A percentile compares a stretch with the other conserved stretches of the same genome.
Evolutionary conservation across 331 rosid species (phyloP).

Genomic region (Acacia concinna): DNA sequence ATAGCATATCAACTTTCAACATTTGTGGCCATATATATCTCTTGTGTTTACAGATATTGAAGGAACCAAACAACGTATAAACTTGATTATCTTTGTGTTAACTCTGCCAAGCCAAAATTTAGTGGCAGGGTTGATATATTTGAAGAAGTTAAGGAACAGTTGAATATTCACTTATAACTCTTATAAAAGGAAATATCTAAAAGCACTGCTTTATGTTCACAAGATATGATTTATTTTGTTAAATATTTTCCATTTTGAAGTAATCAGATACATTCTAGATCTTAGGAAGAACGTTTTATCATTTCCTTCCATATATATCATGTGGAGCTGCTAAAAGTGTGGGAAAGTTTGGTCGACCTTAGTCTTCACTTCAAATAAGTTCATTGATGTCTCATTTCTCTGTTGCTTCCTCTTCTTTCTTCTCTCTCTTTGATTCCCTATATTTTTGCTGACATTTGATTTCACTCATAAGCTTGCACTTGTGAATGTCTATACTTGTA

Average conservation of each 20-base stretch:
- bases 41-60: background rate
- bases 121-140: no score
- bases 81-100: background rate
- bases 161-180: background rate
- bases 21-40: background rate
- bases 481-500: slow-evolving; percentile 74
- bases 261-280: background rate
- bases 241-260: background rate
- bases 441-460: slow-evolving; percentile 26
- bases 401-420: background rate
- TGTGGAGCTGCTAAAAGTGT: background rate
- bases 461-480: slow-evolving; percentile 58
- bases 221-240: background rate
- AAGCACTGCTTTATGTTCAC: background rate
- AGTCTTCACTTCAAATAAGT: slow-evolving; percentile 10
- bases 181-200: background rate
- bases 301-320: background rate
- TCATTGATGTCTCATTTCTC: slow-evolving; percentile 14
- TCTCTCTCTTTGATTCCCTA: background rate
- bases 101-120: background rate
- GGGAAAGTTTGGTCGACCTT: slow-evolving; percentile 7
- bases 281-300: background rate
- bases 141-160: background rate
- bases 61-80: background rate
- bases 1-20: background rate